phyloP scores from a whole-genome alignment of 169 alveolate genomes.

The Cystoisospora suis region DNA sequence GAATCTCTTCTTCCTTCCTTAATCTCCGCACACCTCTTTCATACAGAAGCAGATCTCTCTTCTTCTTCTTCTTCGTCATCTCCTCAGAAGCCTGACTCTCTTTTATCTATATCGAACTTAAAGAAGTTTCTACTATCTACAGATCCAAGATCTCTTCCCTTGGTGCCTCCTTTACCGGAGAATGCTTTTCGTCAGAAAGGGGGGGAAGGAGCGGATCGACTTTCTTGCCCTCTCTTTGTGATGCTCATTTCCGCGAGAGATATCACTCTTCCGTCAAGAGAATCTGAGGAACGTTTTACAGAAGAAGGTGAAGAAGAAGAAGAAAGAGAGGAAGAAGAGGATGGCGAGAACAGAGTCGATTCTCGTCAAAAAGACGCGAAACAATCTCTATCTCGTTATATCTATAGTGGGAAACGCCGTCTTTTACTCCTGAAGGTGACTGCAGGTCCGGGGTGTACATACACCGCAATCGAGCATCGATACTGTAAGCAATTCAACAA shows the following conservation, averaged over 20 bases:
- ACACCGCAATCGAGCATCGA: constrained; percentile 52
- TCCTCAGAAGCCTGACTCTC: background rate
- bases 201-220: background rate
- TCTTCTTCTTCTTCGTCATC: background rate
- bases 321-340: no score
- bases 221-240: constrained; percentile 43
- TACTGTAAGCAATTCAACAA: constrained; percentile 56
- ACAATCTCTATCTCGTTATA: no score
- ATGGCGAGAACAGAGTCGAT: no score
- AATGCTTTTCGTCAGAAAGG: background rate
- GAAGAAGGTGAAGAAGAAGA: constrained; percentile 46
- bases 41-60: background rate
- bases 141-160: constrained; percentile 48
- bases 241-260: constrained; percentile 63
- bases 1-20: background rate
- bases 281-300: constrained; percentile 53
- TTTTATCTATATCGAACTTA: background rate
- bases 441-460: constrained; percentile 60
- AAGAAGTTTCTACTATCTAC: constrained; percentile 52
- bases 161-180: constrained; percentile 35
- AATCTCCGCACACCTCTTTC: no score
- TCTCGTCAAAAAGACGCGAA: no score
- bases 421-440: constrained; percentile 52
- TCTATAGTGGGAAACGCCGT: constrained; percentile 47
- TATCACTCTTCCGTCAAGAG: constrained; percentile 56